phyloP scores from a whole-genome alignment of 2,329 filamentous ascomycete species.

The Beauveria varroae region DNA sequence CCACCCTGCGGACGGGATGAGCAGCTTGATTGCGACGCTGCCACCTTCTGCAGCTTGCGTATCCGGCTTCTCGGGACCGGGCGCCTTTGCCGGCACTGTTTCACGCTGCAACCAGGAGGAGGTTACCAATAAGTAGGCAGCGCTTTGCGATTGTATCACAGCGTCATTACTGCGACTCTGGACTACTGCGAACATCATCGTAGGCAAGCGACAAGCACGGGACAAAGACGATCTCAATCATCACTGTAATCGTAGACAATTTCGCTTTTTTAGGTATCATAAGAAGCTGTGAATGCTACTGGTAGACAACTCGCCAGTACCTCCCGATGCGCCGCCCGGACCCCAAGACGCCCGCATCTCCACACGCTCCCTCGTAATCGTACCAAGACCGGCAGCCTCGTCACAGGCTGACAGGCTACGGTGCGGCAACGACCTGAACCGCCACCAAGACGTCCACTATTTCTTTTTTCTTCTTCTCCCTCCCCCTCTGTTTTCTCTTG shows the following conservation, averaged over 20 bases:
- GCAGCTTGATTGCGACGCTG: neutral
- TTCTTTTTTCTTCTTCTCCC: too few relatives aligned
- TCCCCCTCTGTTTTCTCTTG: too few relatives aligned
- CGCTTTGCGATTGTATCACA: neutral
- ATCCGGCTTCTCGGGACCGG: constrained; percentile 10
- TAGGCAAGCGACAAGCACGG: neutral
- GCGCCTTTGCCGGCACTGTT: neutral
- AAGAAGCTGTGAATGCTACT: too few relatives aligned
- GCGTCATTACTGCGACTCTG: neutral
- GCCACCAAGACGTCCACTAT: too few relatives aligned
- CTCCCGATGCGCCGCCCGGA: neutral
- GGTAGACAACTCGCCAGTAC: too few relatives aligned
- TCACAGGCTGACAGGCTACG: too few relatives aligned
- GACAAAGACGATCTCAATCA: neutral
- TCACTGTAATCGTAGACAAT: neutral
- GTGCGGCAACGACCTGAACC: too few relatives aligned
- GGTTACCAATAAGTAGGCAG: neutral
- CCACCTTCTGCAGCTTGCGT: constrained; percentile 4
- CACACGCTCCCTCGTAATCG: neutral
- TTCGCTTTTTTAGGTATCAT: too few relatives aligned
- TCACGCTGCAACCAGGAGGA: neutral
- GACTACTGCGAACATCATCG: neutral
- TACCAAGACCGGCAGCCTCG: too few relatives aligned
- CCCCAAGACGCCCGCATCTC: neutral
- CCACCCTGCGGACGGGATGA: neutral